These are phyloP conservation scores for Neocucurbitaria cava DNA, from an alignment of 2,329 filamentous ascomycete genomes.

Conservation along the genomic window DNA sequence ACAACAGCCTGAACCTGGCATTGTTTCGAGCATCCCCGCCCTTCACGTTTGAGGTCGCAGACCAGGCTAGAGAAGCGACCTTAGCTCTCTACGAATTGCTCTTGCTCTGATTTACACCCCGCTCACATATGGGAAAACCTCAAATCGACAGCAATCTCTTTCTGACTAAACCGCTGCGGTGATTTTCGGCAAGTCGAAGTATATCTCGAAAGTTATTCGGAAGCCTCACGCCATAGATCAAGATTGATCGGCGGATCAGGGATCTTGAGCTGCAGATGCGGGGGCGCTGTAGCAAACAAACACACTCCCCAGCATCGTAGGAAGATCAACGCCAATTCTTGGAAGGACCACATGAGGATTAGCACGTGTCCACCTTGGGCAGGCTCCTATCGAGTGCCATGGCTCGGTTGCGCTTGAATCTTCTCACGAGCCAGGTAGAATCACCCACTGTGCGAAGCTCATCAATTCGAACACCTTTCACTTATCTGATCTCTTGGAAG, in stretches of 20 bases:
- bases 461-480: neutral
- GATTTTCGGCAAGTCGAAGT: neutral
- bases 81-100: neutral
- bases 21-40: slow-evolving; percentile 4
- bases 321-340: neutral
- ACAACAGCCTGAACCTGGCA: slow-evolving; percentile 7
- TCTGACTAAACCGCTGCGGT: neutral
- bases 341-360: neutral
- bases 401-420: neutral
- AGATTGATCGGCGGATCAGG: slow-evolving; percentile 2
- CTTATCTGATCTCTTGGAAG: neutral
- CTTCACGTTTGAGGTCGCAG: neutral
- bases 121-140: neutral
- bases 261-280: neutral
- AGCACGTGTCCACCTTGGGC: neutral
- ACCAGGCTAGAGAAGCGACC: neutral
- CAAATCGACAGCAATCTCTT: neutral
- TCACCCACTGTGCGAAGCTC: neutral
- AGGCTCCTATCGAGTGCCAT: neutral
- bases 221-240: neutral
- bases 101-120: neutral
- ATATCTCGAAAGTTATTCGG: neutral
- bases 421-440: neutral
- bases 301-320: neutral
- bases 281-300: neutral